Evolutionary conservation across 1,139 yeast species (phyloP), one percentile per base, ranked within the genome.

Genomic region (Taiozyma sp.): DNA sequence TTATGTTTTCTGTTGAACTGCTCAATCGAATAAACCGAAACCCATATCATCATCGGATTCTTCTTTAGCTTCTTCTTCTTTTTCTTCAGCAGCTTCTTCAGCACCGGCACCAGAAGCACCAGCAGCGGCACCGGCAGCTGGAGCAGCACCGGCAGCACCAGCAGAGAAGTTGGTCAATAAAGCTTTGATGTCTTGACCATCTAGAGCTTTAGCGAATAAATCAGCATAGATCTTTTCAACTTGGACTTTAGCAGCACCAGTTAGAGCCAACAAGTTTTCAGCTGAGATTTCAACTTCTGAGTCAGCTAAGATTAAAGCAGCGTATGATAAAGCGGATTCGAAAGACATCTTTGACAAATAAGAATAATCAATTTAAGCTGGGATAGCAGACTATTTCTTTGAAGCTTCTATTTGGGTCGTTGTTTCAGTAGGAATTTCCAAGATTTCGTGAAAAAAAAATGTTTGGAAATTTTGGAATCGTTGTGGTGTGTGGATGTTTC

Each of bases 291-390:
- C 92, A 67, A 86, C 74, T 62, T 85, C 93, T 68, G 93, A 79
- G 70, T 87, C 95, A 64, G 93, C 89, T 74, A 87, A 83, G 79
- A 87, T 86, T 72, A 87, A 80, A 70, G 93, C 90, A 70, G 95
- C 93, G 86, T 86, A 87, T 62, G 93, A 84, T 71, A 87, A 80
- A 72, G 91, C 86, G 68, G 90, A 75, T 83, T 87, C 92, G 71
- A 82, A 77, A 72, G 93, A 85, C 90, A 84, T 84, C 71, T 63
- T 74, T 63, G 56, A 23, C 16, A 22, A 27, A 19, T 61, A 76
- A 80, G 79, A 75, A 77, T 78, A 77, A 77, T 77, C 81, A 70
- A 70, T 73, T 77, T 77, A 76, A 77, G 80, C 81, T 58, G 45
- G 57, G 57, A 62, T 58, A 71, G 89, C 89, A 80, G 89, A 83